These are phyloP conservation scores for Debaryomycetaceae sp. DNA, from an alignment of 1,139 yeast species.

Conservation along the genomic window DNA sequence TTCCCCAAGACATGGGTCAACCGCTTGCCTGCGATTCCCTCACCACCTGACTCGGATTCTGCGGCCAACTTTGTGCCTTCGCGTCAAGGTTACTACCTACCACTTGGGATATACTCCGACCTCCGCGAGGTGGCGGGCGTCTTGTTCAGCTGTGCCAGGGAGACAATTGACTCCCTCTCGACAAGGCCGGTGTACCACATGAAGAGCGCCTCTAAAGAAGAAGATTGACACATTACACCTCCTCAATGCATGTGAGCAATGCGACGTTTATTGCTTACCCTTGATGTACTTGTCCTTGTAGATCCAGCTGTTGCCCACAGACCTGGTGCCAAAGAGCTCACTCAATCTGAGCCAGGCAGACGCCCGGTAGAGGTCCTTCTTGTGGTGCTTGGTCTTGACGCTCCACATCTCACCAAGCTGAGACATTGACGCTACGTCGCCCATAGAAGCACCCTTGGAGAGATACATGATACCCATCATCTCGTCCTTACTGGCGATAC, in stretches of 20 bases:
- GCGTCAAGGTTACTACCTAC: constrained; percentile 28
- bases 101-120: constrained; percentile 35
- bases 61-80: constrained; percentile 14
- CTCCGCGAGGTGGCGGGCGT: constrained; percentile 31
- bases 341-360: constrained; percentile 72
- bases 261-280: constrained; percentile 14
- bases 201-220: constrained; percentile 8
- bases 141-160: constrained; percentile 26
- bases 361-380: constrained; percentile 59
- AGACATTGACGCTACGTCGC: constrained; percentile 66
- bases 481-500: constrained; percentile 51
- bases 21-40: constrained; percentile 13
- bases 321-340: constrained; percentile 57
- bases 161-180: constrained; percentile 22
- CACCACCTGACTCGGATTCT: constrained; percentile 5
- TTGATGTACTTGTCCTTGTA: constrained; percentile 64
- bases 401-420: constrained; percentile 71
- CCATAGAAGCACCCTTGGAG: constrained; percentile 66
- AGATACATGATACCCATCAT: constrained; percentile 53
- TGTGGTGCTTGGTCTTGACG: constrained; percentile 48
- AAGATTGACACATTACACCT: too few relatives aligned
- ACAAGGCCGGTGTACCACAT: constrained; percentile 4
- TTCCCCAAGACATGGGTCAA: constrained; percentile 34
- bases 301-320: constrained; percentile 76
- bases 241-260: too few relatives aligned